These are phyloP conservation scores for Calocera viscosa DNA, from an alignment of 768 basidiomycete genomes.

Conservation along the genomic window DNA sequence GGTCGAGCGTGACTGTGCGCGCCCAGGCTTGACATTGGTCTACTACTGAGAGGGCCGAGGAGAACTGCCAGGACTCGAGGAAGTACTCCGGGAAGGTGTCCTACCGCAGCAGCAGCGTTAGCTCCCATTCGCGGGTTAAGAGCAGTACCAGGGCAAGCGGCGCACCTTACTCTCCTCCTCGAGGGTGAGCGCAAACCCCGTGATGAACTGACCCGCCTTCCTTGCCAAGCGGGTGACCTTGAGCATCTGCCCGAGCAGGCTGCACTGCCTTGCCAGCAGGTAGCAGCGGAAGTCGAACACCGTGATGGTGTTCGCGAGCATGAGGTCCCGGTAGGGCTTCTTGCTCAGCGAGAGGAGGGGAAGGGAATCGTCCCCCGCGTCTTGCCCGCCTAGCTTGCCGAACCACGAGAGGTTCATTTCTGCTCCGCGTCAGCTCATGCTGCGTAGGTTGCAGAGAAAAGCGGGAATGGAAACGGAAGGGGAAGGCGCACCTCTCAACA, in stretches of 20 bases:
- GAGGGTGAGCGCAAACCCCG: conserved; percentile 59
- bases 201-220: conserved; percentile 63
- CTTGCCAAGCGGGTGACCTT: conserved; percentile 56
- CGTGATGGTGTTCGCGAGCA: conserved; percentile 79
- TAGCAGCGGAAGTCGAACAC: conserved; percentile 91
- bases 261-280: conserved; percentile 74
- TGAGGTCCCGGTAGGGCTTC: conserved; percentile 82
- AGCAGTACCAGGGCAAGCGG: conserved; percentile 8
- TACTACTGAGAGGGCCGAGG: conserved; percentile 71
- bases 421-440: conserved; percentile 26
- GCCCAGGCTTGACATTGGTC: conserved; percentile 70
- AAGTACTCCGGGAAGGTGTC: conserved; percentile 41
- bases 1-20: conserved; percentile 36
- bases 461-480: background rate
- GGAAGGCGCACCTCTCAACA: conserved; percentile 24
- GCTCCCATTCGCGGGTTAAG: background rate
- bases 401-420: conserved; percentile 90
- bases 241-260: conserved; percentile 55
- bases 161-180: conserved; percentile 56
- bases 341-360: conserved; percentile 65
- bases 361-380: conserved; percentile 59
- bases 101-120: conserved; percentile 15
- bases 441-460: background rate
- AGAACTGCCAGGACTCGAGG: conserved; percentile 88
- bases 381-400: conserved; percentile 63